A percentile compares a stretch with the other conserved stretches of the same genome.
These are phyloP conservation scores for Cornus florida DNA, from an alignment of 148 eudicot genomes.

Conservation along the genomic window DNA sequence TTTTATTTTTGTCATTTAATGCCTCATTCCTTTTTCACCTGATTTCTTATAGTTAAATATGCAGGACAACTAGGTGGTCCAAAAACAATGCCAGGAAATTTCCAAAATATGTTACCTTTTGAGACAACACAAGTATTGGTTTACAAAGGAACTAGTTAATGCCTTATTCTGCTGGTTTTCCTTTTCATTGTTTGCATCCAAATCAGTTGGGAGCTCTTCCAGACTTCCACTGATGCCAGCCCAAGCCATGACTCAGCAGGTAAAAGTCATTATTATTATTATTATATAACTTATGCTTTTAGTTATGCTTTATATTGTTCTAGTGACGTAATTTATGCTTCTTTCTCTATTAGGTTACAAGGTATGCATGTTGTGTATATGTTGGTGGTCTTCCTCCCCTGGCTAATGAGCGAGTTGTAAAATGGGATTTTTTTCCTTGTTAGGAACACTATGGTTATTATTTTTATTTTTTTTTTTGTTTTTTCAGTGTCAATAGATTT, in stretches of 20 bases:
- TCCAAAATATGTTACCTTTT: conserved; percentile 69
- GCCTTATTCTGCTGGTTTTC: not conserved
- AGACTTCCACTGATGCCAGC: conserved; percentile 69
- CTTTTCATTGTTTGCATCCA: not conserved
- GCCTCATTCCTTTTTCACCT: conserved; percentile 9
- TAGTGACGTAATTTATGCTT: conserved; percentile 5
- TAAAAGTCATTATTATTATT: conserved; percentile 14
- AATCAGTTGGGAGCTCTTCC: conserved; percentile 47
- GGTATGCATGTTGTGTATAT: conserved; percentile 96
- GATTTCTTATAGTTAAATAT: conserved; percentile 23
- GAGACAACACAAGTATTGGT: conserved; percentile 53
- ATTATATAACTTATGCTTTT: not conserved
- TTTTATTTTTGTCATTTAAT: not conserved
- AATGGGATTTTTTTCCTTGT: not conserved
- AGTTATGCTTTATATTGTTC: not conserved
- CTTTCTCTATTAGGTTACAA: conserved; percentile 62
- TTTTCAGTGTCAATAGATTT: not conserved
- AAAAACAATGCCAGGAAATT: conserved; percentile 54
- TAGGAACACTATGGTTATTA: not conserved
- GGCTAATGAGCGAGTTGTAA: conserved; percentile 86
- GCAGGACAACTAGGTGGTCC: conserved; percentile 59
- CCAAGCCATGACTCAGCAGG: conserved; percentile 82
- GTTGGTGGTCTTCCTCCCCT: conserved; percentile 95
- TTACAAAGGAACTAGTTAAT: not conserved
- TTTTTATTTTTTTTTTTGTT: not conserved